A percentile compares a stretch with the other conserved stretches of the same genome.
phyloP scores from a whole-genome alignment of 202 grass and related monocot genomes.

The Eragrostis tef region DNA sequence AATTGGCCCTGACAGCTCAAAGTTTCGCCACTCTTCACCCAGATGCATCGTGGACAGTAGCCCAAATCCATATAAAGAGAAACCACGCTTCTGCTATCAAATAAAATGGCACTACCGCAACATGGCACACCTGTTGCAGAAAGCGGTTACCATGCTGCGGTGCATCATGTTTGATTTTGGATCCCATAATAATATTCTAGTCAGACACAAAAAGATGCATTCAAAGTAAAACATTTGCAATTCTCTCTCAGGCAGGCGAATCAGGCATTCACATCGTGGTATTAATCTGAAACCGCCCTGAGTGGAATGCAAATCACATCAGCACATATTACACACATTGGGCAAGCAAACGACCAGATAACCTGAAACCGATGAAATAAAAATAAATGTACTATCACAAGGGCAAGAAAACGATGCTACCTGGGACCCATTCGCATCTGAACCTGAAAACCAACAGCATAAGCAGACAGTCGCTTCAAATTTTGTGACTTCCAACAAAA shows the following conservation, averaged over 20 bases:
- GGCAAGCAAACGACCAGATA: background rate
- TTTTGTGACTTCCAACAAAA: background rate
- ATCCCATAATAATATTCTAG: no score
- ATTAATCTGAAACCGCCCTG: background rate
- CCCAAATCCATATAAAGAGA: no score
- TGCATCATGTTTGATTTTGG: no score
- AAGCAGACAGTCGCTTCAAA: background rate
- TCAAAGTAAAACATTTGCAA: no score
- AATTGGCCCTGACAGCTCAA: background rate
- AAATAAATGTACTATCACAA: background rate
- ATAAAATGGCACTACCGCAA: no score
- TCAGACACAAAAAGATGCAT: no score
- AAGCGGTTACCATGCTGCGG: background rate
- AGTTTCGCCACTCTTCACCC: no score
- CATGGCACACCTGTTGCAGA: no score
- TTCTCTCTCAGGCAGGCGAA: no score
- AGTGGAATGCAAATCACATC: background rate
- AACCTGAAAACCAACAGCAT: constrained; percentile 7
- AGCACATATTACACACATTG: background rate
- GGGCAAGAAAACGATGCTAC: background rate
- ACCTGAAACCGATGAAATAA: background rate
- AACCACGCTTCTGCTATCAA: background rate
- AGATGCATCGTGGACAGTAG: no score
- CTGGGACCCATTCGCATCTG: background rate
- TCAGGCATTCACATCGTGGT: no score